Percentiles rank a stretch among this genome's conserved stretches.
Evolutionary conservation across 768 basidiomycete species (phyloP).

Genomic region (Collybia sordida): DNA sequence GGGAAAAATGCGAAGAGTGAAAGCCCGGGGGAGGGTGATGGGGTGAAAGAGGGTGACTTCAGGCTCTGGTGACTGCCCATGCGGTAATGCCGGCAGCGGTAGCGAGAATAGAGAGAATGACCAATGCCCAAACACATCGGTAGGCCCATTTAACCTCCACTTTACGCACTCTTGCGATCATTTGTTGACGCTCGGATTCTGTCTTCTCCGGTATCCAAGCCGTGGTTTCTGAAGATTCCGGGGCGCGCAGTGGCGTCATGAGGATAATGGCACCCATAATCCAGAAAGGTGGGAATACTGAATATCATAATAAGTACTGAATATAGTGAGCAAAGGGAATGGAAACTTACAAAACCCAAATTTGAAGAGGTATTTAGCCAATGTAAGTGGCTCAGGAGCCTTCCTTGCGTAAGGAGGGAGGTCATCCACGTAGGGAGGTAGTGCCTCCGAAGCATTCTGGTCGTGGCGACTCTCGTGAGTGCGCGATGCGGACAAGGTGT

Average conservation of each 20-base stretch:
- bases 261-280: slow-evolving; percentile 57
- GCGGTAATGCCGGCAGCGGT: slow-evolving; percentile 28
- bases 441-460: slow-evolving; percentile 29
- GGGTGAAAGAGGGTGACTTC: slow-evolving; percentile 1
- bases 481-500: slow-evolving; percentile 29
- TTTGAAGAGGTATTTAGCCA: slow-evolving; percentile 61
- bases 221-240: slow-evolving; percentile 24
- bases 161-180: slow-evolving; percentile 46
- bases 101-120: slow-evolving; percentile 40
- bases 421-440: slow-evolving; percentile 47
- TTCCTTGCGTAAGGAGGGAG: slow-evolving; percentile 36
- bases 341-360: slow-evolving; percentile 59
- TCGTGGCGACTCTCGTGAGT: slow-evolving; percentile 44
- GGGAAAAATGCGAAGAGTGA: neutral
- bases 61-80: slow-evolving; percentile 29
- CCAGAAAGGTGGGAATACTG: slow-evolving; percentile 68
- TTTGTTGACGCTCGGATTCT: slow-evolving; percentile 43
- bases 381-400: slow-evolving; percentile 47
- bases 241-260: slow-evolving; percentile 48
- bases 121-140: slow-evolving; percentile 53
- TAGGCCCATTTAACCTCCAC: slow-evolving; percentile 57
- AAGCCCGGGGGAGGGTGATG: neutral
- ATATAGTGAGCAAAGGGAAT: neutral
- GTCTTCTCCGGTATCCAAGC: slow-evolving; percentile 61
- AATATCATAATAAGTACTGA: slow-evolving; percentile 5